phyloP scores from a whole-genome alignment of 2,329 filamentous ascomycete genomes.

The Penicillium carneum region DNA sequence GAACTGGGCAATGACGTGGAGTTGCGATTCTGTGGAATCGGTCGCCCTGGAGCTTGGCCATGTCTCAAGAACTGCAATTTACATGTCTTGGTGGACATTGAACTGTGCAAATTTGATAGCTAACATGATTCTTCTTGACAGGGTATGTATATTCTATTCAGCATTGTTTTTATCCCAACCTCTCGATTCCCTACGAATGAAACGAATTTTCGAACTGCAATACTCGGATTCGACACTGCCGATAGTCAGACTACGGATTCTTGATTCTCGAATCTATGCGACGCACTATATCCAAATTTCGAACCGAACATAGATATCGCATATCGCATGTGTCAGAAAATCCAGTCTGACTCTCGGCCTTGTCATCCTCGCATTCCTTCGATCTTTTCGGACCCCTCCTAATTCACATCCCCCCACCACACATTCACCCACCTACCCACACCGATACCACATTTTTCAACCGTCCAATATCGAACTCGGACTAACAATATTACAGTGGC shows the following conservation, averaged over 20 bases:
- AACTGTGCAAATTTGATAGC: conserved; percentile 16
- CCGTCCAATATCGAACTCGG: background rate
- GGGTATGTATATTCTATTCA: conserved; percentile 37
- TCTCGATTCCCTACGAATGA: background rate
- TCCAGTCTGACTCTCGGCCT: conserved; percentile 10
- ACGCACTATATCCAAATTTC: background rate
- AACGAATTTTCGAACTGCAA: conserved; percentile 13
- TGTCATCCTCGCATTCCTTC: conserved; percentile 14
- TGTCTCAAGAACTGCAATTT: conserved; percentile 1
- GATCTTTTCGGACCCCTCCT: background rate
- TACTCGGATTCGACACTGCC: conserved; percentile 5
- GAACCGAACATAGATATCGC: background rate
- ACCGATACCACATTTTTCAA: conserved; percentile 1
- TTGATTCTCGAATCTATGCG: background rate
- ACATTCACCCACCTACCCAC: background rate
- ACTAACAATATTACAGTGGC: conserved; percentile 65
- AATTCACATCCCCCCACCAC: conserved; percentile 1
- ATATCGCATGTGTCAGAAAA: background rate
- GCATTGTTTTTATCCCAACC: background rate
- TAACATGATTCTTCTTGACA: conserved; percentile 29
- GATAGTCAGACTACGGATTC: conserved; percentile 8
- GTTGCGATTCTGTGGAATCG: conserved; percentile 21
- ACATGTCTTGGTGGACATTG: background rate
- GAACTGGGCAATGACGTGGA: conserved; percentile 13
- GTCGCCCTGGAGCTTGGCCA: conserved; percentile 16